Evolutionary conservation across 768 basidiomycete genomes (phyloP).

Genomic region (Suillus hirtellus): DNA sequence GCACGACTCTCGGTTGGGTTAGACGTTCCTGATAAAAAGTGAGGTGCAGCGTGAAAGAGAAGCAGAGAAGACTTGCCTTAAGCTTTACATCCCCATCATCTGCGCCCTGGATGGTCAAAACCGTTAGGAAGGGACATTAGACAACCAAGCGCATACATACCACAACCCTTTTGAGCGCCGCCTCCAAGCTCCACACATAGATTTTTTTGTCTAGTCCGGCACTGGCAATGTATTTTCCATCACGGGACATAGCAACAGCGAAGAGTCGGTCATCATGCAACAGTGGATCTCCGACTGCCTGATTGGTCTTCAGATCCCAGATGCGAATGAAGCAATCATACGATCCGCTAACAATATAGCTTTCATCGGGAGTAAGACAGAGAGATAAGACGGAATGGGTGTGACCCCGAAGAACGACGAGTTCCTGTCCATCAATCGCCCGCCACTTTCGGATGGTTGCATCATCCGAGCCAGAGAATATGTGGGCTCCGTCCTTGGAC

Average conservation of each 20-base stretch:
- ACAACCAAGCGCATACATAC: no score
- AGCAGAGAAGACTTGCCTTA: not conserved
- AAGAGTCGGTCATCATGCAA: slow-evolving; percentile 84
- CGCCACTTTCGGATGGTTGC: not conserved
- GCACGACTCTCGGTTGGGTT: not conserved
- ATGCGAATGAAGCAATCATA: not conserved
- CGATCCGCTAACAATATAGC: not conserved
- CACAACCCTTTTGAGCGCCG: not conserved
- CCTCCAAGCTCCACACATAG: slow-evolving; percentile 77
- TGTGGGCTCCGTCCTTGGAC: not conserved
- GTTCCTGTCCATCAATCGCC: not conserved
- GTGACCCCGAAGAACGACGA: not conserved
- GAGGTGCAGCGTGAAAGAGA: no score
- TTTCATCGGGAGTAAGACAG: not conserved
- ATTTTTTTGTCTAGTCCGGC: slow-evolving; percentile 76
- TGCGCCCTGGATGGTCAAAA: no score
- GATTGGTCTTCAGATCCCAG: not conserved
- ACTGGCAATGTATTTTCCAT: slow-evolving; percentile 78
- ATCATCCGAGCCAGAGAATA: fast-evolving
- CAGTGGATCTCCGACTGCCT: slow-evolving; percentile 33
- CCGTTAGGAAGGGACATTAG: no score
- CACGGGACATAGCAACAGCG: slow-evolving; percentile 69
- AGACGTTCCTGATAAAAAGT: no score
- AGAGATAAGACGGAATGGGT: not conserved
- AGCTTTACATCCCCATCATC: not conserved